Evolutionary conservation across 208 protist genomes (phyloP).

Genomic region (Herpetomonas tarakana): DNA sequence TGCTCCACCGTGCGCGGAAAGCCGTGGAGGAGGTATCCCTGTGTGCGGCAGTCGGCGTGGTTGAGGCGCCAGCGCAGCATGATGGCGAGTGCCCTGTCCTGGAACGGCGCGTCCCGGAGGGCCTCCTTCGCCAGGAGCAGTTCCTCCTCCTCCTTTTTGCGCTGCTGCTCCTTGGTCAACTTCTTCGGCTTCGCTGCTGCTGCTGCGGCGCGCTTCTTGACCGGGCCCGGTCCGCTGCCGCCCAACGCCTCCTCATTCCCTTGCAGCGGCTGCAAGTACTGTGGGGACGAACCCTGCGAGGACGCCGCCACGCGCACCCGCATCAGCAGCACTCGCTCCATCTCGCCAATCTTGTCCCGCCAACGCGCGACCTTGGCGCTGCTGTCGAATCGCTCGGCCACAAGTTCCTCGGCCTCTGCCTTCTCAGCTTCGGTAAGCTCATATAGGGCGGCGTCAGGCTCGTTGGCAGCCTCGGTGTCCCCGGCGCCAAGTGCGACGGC

Average conservation of each 20-base stretch:
- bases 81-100: constrained; percentile 72
- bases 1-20: constrained; percentile 84
- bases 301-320: constrained; percentile 15
- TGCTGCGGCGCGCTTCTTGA: constrained; percentile 21
- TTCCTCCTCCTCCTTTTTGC: constrained; percentile 67
- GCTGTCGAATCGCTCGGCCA: constrained; percentile 55
- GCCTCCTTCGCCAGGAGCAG: constrained; percentile 51
- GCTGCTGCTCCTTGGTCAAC: constrained; percentile 57
- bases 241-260: not conserved
- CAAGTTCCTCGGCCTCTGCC: constrained; percentile 48
- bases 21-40: constrained; percentile 93
- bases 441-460: constrained; percentile 20
- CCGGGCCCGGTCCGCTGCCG: constrained; percentile 6
- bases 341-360: constrained; percentile 50
- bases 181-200: constrained; percentile 54
- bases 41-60: constrained; percentile 81
- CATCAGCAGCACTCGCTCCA: constrained; percentile 85
- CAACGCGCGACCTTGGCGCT: constrained; percentile 41
- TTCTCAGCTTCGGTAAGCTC: constrained; percentile 56
- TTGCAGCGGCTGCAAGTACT: constrained; percentile 36
- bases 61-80: constrained; percentile 89
- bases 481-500: constrained; percentile 14
- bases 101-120: constrained; percentile 69
- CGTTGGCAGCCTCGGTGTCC: constrained; percentile 1
- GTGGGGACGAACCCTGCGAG: not conserved